Base-by-base conservation (phyloP, 1,139 yeast species). In the Nakaseomyces nivariensis region DNA sequence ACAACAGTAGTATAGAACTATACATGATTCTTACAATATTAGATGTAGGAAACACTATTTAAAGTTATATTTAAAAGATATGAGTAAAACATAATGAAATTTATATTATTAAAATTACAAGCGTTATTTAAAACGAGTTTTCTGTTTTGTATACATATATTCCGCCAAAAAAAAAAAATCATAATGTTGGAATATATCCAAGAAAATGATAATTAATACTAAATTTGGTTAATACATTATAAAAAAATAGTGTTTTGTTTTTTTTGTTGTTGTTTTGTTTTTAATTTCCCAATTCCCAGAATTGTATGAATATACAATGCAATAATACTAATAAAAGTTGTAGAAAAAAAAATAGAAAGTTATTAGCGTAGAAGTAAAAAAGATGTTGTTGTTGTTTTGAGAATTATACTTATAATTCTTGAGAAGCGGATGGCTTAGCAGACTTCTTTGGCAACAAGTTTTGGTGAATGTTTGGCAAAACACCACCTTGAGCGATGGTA, bases 401-500 rank as follows among this genome's bases (percentile, higher is more conserved):
- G 22, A 17, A 17, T 17, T 17, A 17, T 17, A 17, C 53, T 78
- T 81, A 85, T 77, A 85, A 82, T 76, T 85, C 92, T 77, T 85
- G 94, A 69, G 92, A 85, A 74, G 87, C 89, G 56, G 79, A 70
- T 59, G 82, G 76, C 75, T 82, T 82, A 58, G 86, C 77, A 66
- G 88, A 79, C 81, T 90, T 90, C 82, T 89, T 82, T 76, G 97
- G 97, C 74, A 89, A 82, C 74, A 90, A 82, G 78, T 85, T 85
- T 75, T 85, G 90, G 77, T 90, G 96, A 71, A 84, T 85, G 85
- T 90, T 89, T 79, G 96, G 96, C 72, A 88, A 79, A 62, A 88
- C 96, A 85, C 96, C 96, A 85, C 96, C 96, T 77, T 87, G 95
- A 63, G 96, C 95, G 67, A 87, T 88, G 61, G 95, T 85, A 64